Conservation (phyloP, 495 filamentous ascomycete species). For the Penicillium lagena region DNA sequence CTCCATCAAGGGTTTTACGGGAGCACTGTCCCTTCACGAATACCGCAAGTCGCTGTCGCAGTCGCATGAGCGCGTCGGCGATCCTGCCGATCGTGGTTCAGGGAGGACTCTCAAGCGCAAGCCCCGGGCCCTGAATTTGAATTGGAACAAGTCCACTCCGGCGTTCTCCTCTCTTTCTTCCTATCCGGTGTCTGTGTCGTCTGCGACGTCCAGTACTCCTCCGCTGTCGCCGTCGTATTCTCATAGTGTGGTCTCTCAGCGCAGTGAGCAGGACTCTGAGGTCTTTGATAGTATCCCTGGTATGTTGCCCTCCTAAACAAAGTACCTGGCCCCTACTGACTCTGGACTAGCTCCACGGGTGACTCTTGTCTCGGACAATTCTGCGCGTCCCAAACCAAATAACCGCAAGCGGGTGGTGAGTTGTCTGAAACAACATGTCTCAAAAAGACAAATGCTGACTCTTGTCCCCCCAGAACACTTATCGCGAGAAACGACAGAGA, state of each 20-base stretch:
- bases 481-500: slow-evolving; percentile 29
- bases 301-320: slow-evolving; percentile 4
- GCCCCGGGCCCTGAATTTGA: slow-evolving; percentile 27
- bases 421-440: slow-evolving; percentile 8
- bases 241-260: slow-evolving; percentile 27
- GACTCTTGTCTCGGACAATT: slow-evolving; percentile 18
- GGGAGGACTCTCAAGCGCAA: slow-evolving; percentile 30
- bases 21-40: slow-evolving; percentile 25
- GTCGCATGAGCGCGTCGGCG: slow-evolving; percentile 16
- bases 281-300: slow-evolving; percentile 18
- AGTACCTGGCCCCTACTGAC: too few relatives aligned
- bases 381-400: slow-evolving; percentile 11
- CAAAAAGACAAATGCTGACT: slow-evolving; percentile 1
- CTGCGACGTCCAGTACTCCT: slow-evolving; percentile 33
- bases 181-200: slow-evolving; percentile 25
- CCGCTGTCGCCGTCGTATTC: slow-evolving; percentile 39
- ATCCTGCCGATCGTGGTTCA: slow-evolving; percentile 19
- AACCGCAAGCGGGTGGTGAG: slow-evolving; percentile 28
- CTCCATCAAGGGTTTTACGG: slow-evolving; percentile 16
- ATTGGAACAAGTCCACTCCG: slow-evolving; percentile 1
- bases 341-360: slow-evolving; percentile 9
- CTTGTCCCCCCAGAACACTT: slow-evolving; percentile 28
- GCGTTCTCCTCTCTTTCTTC: slow-evolving; percentile 10
- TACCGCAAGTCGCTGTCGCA: slow-evolving; percentile 28
- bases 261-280: slow-evolving; percentile 28